These are phyloP conservation scores for Tulasnella sp. DNA, from an alignment of 768 basidiomycete genomes.

Conservation along the genomic window DNA sequence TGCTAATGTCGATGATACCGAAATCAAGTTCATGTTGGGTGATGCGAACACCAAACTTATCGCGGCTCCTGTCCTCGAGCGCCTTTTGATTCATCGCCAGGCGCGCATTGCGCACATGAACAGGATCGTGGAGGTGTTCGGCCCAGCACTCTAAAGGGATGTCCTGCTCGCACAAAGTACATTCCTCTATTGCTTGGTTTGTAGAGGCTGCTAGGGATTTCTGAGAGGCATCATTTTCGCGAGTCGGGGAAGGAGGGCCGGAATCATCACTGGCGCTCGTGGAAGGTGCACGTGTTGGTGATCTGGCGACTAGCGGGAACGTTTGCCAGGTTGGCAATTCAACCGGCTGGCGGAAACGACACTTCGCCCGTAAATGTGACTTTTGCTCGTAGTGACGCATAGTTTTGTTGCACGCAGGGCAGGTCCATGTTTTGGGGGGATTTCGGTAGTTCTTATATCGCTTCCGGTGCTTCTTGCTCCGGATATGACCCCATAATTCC, in stretches of 20 bases:
- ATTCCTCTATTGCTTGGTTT: neutral
- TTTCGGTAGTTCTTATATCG: neutral
- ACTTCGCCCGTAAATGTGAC: neutral
- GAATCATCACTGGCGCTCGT: neutral
- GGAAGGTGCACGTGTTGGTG: neutral
- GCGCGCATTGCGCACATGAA: neutral
- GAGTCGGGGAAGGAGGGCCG: neutral
- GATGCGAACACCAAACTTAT: conserved; percentile 23
- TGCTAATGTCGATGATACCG: conserved; percentile 19
- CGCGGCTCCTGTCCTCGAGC: conserved; percentile 18
- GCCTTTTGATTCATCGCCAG: neutral
- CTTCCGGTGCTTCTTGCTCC: neutral
- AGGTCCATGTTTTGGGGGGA: neutral
- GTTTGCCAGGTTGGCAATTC: neutral
- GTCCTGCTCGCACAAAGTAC: neutral
- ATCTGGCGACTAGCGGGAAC: neutral
- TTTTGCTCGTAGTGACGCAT: neutral
- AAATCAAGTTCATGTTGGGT: conserved; percentile 9
- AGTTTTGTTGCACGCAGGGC: neutral
- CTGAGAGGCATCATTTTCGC: neutral
- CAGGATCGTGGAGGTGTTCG: neutral
- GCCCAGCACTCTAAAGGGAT: neutral
- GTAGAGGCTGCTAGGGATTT: neutral
- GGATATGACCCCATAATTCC: neutral
- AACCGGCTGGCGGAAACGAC: neutral